Percentiles rank a stretch among this genome's conserved stretches.
Conservation (phyloP, 805 yeast genomes). For the Yamadazyma ubonensis region DNA sequence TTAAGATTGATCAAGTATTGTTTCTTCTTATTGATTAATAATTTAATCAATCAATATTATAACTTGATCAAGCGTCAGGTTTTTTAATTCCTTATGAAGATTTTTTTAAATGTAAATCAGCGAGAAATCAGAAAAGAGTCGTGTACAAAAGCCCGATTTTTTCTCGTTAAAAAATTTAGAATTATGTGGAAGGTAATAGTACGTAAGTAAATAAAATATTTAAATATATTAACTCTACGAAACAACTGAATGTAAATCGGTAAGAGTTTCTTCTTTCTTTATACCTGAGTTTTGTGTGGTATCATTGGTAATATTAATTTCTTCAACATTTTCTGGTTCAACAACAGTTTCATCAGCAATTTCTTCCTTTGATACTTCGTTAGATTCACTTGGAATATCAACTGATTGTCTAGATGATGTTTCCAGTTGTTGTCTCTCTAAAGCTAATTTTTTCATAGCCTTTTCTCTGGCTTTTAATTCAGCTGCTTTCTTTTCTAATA, state of each 20-base stretch:
- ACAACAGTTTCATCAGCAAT: slow-evolving; percentile 3
- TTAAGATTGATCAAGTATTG: neutral
- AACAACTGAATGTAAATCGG: slow-evolving; percentile 48
- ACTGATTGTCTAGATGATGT: neutral
- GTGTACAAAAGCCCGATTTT: neutral
- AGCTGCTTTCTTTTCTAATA: slow-evolving; percentile 71
- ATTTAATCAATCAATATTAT: slow-evolving; percentile 2
- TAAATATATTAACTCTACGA: slow-evolving; percentile 4
- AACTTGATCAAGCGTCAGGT: neutral
- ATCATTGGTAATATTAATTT: neutral
- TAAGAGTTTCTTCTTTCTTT: slow-evolving; percentile 51
- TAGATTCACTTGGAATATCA: no score
- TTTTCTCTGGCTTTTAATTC: slow-evolving; percentile 68
- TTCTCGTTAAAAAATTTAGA: neutral
- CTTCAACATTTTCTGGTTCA: slow-evolving; percentile 1
- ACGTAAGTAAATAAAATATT: neutral
- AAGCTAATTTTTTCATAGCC: slow-evolving; percentile 44
- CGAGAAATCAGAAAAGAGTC: slow-evolving; percentile 4
- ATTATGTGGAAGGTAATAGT: neutral
- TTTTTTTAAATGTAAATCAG: slow-evolving; percentile 5
- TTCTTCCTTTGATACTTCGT: no score
- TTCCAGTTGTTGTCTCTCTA: slow-evolving; percentile 16
- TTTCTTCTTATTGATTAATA: neutral
- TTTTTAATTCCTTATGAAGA: neutral
- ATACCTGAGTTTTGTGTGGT: slow-evolving; percentile 19